Percentiles rank a stretch among this genome's conserved stretches.
phyloP scores from a whole-genome alignment of 1,139 yeast species.

The Wickerhamomyces sp. region DNA sequence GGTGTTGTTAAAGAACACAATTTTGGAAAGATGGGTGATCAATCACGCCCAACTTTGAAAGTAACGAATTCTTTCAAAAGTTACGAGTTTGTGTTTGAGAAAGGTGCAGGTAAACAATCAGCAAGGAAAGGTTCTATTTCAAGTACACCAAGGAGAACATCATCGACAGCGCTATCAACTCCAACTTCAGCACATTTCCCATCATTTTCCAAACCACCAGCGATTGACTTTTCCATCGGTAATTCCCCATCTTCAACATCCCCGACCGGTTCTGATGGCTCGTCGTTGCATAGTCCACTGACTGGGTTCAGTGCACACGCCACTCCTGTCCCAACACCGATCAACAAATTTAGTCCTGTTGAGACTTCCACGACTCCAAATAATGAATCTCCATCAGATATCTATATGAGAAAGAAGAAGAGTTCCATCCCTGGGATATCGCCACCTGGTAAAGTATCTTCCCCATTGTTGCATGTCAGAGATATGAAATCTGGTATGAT shows the following conservation, averaged over 20 bases:
- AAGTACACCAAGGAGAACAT: constrained; percentile 14
- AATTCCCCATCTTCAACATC: constrained; percentile 19
- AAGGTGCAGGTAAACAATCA: constrained; percentile 12
- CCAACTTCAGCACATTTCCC: constrained; percentile 17
- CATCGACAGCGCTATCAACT: constrained; percentile 12
- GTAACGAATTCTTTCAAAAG: constrained; percentile 11
- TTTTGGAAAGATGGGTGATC: background rate
- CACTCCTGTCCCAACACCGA: constrained; percentile 11
- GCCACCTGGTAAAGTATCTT: constrained; percentile 2
- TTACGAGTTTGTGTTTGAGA: constrained; percentile 22
- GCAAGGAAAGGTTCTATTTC: constrained; percentile 8
- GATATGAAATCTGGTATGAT: constrained; percentile 15
- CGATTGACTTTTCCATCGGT: constrained; percentile 14
- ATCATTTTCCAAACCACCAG: constrained; percentile 17
- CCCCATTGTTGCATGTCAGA: constrained; percentile 5
- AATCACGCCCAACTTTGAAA: constrained; percentile 6
- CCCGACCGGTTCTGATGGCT: constrained; percentile 22
- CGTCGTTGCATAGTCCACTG: constrained; percentile 13
- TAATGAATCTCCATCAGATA: constrained; percentile 1
- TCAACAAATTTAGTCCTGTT: constrained; percentile 11
- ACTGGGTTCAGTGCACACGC: constrained; percentile 4
- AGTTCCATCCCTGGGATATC: constrained; percentile 1
- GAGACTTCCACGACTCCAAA: constrained; percentile 8
- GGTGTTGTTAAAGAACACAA: constrained; percentile 1
- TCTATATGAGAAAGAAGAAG: constrained; percentile 1